Conservation (phyloP, 768 basidiomycete genomes). For the Flagelloscypha sp. region DNA sequence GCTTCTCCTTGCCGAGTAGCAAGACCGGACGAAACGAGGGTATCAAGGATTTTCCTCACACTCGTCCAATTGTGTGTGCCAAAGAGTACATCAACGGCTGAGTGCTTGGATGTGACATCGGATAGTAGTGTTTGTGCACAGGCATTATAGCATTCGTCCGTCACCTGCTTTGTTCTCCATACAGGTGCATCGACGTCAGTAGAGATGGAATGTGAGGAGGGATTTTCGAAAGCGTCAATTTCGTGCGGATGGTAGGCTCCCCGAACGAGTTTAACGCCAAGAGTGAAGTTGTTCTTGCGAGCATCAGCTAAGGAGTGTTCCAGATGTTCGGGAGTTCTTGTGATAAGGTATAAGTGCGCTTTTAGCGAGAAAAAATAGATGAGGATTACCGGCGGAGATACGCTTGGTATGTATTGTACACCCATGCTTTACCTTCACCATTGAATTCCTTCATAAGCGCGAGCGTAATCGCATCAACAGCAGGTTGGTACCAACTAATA, state of each 20-base stretch:
- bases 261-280: slow-evolving; percentile 89
- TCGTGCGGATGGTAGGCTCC: slow-evolving; percentile 89
- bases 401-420: slow-evolving; percentile 86
- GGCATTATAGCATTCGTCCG: slow-evolving; percentile 65
- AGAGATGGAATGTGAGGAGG: slow-evolving; percentile 40
- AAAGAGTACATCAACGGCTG: slow-evolving; percentile 60
- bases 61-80: slow-evolving; percentile 83
- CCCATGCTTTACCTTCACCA: slow-evolving; percentile 13
- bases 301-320: slow-evolving; percentile 59
- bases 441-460: slow-evolving; percentile 77
- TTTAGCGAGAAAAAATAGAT: slow-evolving; percentile 1
- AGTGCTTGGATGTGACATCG: slow-evolving; percentile 33
- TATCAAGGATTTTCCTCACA: slow-evolving; percentile 50
- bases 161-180: slow-evolving; percentile 58
- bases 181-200: slow-evolving; percentile 57
- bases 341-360: slow-evolving; percentile 1
- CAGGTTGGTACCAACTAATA: slow-evolving; percentile 66
- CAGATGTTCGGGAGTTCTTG: slow-evolving; percentile 64
- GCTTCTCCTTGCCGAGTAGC: slow-evolving; percentile 24
- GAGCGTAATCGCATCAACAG: slow-evolving; percentile 72
- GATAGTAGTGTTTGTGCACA: slow-evolving; percentile 51
- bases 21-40: slow-evolving; percentile 50
- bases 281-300: slow-evolving; percentile 52
- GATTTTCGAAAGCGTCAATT: slow-evolving; percentile 34
- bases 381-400: slow-evolving; percentile 61